Conservation (phyloP, 352 stramenopile species). For the Phytopythium delawarense region DNA sequence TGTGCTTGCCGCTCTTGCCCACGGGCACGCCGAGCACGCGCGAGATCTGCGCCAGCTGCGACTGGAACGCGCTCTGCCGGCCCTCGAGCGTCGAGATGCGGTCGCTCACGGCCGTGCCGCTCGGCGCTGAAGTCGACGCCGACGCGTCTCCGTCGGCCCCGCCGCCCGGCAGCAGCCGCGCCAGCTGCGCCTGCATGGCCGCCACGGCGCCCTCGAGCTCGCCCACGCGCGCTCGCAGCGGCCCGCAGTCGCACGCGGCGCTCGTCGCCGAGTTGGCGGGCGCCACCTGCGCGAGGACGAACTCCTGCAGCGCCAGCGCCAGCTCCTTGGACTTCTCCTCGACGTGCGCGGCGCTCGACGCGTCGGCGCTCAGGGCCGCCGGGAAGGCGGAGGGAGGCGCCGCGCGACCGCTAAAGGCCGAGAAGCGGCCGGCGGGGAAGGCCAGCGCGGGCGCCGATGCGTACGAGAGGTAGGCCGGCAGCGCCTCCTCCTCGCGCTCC, state of each 20-base stretch:
- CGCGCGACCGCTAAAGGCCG: neutral
- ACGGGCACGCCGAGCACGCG: slow-evolving; percentile 53
- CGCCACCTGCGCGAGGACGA: slow-evolving; percentile 39
- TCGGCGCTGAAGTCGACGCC: too few relatives aligned
- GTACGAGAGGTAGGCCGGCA: slow-evolving; percentile 70
- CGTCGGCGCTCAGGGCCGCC: neutral
- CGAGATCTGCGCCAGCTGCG: slow-evolving; percentile 59
- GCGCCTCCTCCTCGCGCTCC: slow-evolving; percentile 62
- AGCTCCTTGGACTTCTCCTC: slow-evolving; percentile 47
- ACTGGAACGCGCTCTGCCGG: slow-evolving; percentile 67
- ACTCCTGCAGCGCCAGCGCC: slow-evolving; percentile 44
- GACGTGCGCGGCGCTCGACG: slow-evolving; percentile 5
- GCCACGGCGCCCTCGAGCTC: too few relatives aligned
- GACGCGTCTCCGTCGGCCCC: too few relatives aligned
- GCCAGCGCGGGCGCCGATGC: slow-evolving; percentile 9
- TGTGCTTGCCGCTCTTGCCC: slow-evolving; percentile 67
- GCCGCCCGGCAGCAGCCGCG: too few relatives aligned
- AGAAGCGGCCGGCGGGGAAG: slow-evolving; percentile 4
- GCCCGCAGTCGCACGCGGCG: neutral
- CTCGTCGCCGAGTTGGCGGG: too few relatives aligned
- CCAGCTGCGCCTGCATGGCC: too few relatives aligned
- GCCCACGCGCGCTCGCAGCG: neutral
- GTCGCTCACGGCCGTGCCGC: slow-evolving; percentile 1
- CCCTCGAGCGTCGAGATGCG: slow-evolving; percentile 67
- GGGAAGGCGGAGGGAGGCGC: neutral